Base-by-base conservation (phyloP, 1,284 basidiomycete genomes). In the Rhodotorula sp. region DNA sequence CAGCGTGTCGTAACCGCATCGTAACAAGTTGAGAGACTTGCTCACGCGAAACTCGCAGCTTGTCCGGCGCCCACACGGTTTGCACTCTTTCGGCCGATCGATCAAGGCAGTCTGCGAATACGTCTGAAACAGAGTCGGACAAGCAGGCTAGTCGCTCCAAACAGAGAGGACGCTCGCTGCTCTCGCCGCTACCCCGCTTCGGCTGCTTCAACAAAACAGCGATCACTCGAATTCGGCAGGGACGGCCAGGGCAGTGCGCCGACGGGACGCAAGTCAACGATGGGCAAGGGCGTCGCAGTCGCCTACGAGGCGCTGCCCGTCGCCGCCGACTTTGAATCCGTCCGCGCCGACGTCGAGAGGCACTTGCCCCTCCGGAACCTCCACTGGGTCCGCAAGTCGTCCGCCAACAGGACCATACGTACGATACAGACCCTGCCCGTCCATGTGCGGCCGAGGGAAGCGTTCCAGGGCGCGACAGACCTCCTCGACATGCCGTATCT, bases 351-450 rank as follows among this genome's bases (percentile, higher is more conserved):
- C 84, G 43, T 85, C 86, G 68, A 74, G 49, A 72, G 73, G 0
- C 93, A 94, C 78, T 83, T 96, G 18, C 94, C 94, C 0, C 84
- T 97, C 64, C 88, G 90, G 65, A 94, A 90, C 81, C 85, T 97
- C 29, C 91, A 96, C 81, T 97, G 95, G 94, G 70, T 72, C 29
- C 62, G 66, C 51, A 94, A 91, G 81, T 87, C 91, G 43, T 78
- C 83, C 7, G 86, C 87, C 6, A 85, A 88, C 64, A 86, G 89
- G 3, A 87, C 87, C 7, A 85, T 93, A 57, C 86, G 91, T 71
- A 95, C 92, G 2, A 92, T 97, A 62, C 92, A 93, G 79, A 89
- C 91, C 75, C 85, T 96, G n/a, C 86, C 90, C 69, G 86, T 96
- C 65, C 85, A 87, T 56, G 83, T 97, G 39, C 58, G 67, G 2